Conservation (phyloP, 495 filamentous ascomycete genomes). For the Cercophora sp. region DNA sequence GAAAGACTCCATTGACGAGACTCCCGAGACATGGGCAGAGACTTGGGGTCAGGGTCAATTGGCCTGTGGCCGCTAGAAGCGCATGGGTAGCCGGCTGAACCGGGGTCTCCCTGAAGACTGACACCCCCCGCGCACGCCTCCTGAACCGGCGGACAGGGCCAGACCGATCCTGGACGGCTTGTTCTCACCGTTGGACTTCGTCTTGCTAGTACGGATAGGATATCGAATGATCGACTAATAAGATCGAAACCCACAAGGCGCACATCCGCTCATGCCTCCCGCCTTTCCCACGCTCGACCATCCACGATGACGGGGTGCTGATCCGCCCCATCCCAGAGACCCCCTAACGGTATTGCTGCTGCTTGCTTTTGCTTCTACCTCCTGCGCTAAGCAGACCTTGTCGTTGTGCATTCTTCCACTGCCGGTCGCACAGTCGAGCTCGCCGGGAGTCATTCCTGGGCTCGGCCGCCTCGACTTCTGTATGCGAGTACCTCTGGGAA, state of each 20-base stretch:
- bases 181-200: slow-evolving; percentile 17
- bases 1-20: not conserved
- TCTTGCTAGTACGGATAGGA: slow-evolving; percentile 5
- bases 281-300: slow-evolving; percentile 13
- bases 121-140: slow-evolving; percentile 20
- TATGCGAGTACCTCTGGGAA: slow-evolving; percentile 9
- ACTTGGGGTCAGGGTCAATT: slow-evolving; percentile 12
- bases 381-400: slow-evolving; percentile 8
- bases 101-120: slow-evolving; percentile 18
- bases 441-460: slow-evolving; percentile 13
- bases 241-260: slow-evolving; percentile 18
- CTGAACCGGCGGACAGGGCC: slow-evolving; percentile 19
- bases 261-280: slow-evolving; percentile 13
- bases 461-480: slow-evolving; percentile 14
- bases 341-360: not conserved
- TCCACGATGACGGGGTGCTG: slow-evolving; percentile 10
- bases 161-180: slow-evolving; percentile 23
- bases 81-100: slow-evolving; percentile 13
- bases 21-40: slow-evolving; percentile 6
- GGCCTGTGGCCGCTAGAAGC: slow-evolving; percentile 16
- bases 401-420: slow-evolving; percentile 17
- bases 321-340: slow-evolving; percentile 4
- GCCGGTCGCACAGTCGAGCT: slow-evolving; percentile 12
- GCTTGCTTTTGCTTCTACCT: slow-evolving; percentile 6
- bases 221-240: slow-evolving; percentile 29